These are phyloP conservation scores for Ceratocystis alfenasii DNA, from an alignment of 2,329 filamentous ascomycete species.

Conservation along the genomic window DNA sequence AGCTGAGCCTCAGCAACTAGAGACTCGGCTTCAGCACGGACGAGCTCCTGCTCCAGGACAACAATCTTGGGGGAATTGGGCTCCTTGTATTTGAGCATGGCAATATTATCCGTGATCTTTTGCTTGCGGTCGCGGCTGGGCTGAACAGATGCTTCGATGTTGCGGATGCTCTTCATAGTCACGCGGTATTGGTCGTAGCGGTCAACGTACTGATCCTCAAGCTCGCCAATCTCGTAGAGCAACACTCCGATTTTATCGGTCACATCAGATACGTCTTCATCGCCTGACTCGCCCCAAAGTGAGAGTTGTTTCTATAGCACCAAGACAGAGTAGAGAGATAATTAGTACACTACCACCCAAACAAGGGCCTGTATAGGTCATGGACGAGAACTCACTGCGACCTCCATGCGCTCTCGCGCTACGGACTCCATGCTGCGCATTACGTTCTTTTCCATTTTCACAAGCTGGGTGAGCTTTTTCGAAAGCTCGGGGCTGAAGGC, in stretches of 20 bases:
- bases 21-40: slow-evolving; percentile 96
- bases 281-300: slow-evolving; percentile 88
- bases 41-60: slow-evolving; percentile 94
- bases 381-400: slow-evolving; percentile 59
- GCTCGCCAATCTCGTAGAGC: slow-evolving; percentile 95
- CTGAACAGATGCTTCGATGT: slow-evolving; percentile 97
- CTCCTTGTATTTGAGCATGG: slow-evolving; percentile 98
- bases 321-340: neutral
- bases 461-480: slow-evolving; percentile 93
- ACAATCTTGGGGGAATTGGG: slow-evolving; percentile 96
- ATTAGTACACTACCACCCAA: neutral
- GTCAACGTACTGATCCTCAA: slow-evolving; percentile 97
- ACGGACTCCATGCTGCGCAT: slow-evolving; percentile 98
- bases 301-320: slow-evolving; percentile 81
- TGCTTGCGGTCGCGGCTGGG: slow-evolving; percentile 98
- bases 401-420: slow-evolving; percentile 93
- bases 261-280: slow-evolving; percentile 96
- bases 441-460: slow-evolving; percentile 99
- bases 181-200: slow-evolving; percentile 98
- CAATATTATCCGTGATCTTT: slow-evolving; percentile 98
- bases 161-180: slow-evolving; percentile 98
- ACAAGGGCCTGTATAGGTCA: neutral
- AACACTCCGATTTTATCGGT: slow-evolving; percentile 97
- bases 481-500: slow-evolving; percentile 77
- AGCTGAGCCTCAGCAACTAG: slow-evolving; percentile 95